phyloP scores from a whole-genome alignment of 805 yeast genomes.

The Monosporozyma solicola region DNA sequence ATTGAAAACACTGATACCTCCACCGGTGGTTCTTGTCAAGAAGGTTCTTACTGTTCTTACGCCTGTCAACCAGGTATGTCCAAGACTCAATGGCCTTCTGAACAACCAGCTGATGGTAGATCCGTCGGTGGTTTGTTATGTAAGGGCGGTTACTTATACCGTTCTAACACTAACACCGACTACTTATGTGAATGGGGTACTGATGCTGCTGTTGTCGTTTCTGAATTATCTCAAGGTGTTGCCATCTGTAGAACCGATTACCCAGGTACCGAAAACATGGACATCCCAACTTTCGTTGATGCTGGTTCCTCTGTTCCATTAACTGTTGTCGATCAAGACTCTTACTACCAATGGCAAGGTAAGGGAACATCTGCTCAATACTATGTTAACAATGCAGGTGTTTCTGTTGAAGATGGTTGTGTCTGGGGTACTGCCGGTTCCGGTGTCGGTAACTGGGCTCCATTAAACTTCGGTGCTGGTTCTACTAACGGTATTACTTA shows the following conservation, averaged over 20 bases:
- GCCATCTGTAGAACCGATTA: slow-evolving; percentile 97
- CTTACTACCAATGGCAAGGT: slow-evolving; percentile 80
- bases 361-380: slow-evolving; percentile 86
- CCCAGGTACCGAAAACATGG: slow-evolving; percentile 99
- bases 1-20: slow-evolving; percentile 40
- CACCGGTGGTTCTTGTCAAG: slow-evolving; percentile 60
- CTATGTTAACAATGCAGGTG: slow-evolving; percentile 96
- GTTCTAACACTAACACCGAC: slow-evolving; percentile 57
- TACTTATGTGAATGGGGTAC: slow-evolving; percentile 88
- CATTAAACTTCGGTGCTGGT: slow-evolving; percentile 92
- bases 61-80: slow-evolving; percentile 99
- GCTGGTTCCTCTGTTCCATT: slow-evolving; percentile 62
- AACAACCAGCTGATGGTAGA: slow-evolving; percentile 84
- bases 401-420: slow-evolving; percentile 84
- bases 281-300: slow-evolving; percentile 73
- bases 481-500: slow-evolving; percentile 62
- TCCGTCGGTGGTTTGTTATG: slow-evolving; percentile 93
- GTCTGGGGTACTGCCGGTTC: slow-evolving; percentile 81
- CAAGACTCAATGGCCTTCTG: slow-evolving; percentile 94
- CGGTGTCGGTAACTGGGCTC: slow-evolving; percentile 97
- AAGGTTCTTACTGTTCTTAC: slow-evolving; percentile 93
- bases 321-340: slow-evolving; percentile 70
- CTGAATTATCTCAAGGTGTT: slow-evolving; percentile 55
- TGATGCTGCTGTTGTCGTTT: slow-evolving; percentile 59
- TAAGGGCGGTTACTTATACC: slow-evolving; percentile 77